These are phyloP conservation scores for Epichloe baconii DNA, from an alignment of 2,329 filamentous ascomycete species.

Conservation along the genomic window DNA sequence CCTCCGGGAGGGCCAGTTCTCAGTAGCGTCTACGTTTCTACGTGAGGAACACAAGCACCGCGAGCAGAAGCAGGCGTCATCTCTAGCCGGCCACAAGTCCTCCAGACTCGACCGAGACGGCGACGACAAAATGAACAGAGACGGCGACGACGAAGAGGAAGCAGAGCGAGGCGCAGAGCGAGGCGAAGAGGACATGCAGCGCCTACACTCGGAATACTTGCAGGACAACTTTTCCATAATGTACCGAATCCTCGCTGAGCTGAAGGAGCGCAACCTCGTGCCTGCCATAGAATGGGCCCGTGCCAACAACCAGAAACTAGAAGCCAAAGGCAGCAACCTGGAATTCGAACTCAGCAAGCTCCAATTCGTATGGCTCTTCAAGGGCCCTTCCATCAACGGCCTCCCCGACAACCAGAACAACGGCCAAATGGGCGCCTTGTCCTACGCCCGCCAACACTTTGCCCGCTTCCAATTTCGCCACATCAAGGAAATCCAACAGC, in stretches of 20 bases:
- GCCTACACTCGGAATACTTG: conserved; percentile 36
- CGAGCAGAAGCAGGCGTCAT: conserved; percentile 8
- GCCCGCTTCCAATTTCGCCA: conserved; percentile 62
- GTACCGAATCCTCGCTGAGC: conserved; percentile 74
- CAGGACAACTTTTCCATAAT: conserved; percentile 74
- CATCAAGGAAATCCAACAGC: conserved; percentile 63
- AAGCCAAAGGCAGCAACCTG: conserved; percentile 75
- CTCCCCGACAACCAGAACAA: conserved; percentile 39
- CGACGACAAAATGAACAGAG: conserved; percentile 19
- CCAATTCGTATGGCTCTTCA: conserved; percentile 82
- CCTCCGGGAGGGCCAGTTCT: conserved; percentile 85
- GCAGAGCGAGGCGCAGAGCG: conserved; percentile 2
- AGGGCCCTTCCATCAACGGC: conserved; percentile 42
- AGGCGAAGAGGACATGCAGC: conserved; percentile 13
- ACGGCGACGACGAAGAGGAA: conserved; percentile 12
- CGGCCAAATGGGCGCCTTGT: conserved; percentile 51
- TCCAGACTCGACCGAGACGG: conserved; percentile 18
- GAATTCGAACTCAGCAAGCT: conserved; percentile 89
- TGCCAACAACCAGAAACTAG: conserved; percentile 54
- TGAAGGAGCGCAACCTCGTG: conserved; percentile 60
- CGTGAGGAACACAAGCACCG: conserved; percentile 46
- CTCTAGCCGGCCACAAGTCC: conserved; percentile 5
- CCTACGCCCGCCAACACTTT: conserved; percentile 67
- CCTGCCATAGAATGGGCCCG: conserved; percentile 84
- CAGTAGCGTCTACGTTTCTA: conserved; percentile 74